Evolutionary conservation across 257 asterid species (phyloP).

Genomic region (Fraxinus pennsylvanica): DNA sequence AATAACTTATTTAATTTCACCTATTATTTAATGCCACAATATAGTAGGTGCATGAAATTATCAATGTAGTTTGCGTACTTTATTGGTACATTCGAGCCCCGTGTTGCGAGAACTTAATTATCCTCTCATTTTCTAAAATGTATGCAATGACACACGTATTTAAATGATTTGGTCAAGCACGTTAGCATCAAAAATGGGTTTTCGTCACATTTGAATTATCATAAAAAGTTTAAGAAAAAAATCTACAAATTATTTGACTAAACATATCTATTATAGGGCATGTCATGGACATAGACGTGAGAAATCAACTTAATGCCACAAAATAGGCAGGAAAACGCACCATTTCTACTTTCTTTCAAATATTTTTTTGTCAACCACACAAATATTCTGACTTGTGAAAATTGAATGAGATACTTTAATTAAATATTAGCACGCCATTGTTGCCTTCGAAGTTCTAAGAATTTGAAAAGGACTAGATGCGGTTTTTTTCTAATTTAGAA

Average conservation of each 20-base stretch:
- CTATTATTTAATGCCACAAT: too few species aligned
- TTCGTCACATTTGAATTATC: background rate
- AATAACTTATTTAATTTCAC: too few species aligned
- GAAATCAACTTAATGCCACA: background rate
- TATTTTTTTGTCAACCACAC: background rate
- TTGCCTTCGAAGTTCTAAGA: background rate
- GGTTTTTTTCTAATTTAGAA: too few species aligned
- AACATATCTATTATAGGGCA: background rate
- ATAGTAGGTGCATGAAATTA: too few species aligned
- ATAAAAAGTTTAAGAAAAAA: too few species aligned
- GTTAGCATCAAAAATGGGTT: background rate
- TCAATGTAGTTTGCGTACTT: too few species aligned
- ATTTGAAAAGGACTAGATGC: background rate
- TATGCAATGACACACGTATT: background rate
- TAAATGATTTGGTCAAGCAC: background rate
- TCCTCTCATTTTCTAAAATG: background rate
- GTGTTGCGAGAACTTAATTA: too few species aligned
- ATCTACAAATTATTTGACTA: background rate
- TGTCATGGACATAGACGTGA: too few species aligned
- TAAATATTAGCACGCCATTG: background rate
- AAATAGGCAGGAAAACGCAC: too few species aligned
- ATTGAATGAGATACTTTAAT: too few species aligned
- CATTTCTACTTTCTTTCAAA: background rate
- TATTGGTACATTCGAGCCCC: too few species aligned
- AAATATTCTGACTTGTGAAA: too few species aligned